A percentile compares a stretch with the other conserved stretches of the same genome.
These are phyloP conservation scores for Aspergillus felis DNA, from an alignment of 2,329 filamentous ascomycete species.

Conservation along the genomic window DNA sequence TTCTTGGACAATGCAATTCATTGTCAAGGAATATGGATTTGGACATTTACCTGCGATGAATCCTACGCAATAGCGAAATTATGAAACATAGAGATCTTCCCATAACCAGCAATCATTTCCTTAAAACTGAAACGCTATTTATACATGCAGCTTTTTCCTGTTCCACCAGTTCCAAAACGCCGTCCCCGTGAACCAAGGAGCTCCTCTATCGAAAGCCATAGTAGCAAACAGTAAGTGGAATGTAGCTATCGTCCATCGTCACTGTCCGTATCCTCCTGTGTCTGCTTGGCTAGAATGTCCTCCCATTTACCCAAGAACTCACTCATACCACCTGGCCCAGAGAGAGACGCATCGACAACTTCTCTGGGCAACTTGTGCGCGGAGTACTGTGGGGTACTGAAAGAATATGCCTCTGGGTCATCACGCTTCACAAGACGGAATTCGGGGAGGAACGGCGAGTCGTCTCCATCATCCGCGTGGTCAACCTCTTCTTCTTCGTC, in stretches of 20 bases:
- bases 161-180: neutral
- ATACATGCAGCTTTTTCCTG: neutral
- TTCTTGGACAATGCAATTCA: neutral
- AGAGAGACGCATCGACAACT: conserved; percentile 67
- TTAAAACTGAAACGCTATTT: neutral
- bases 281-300: conserved; percentile 48
- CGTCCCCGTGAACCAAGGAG: neutral
- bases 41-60: neutral
- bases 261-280: conserved; percentile 36
- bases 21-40: neutral
- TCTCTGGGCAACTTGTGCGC: conserved; percentile 94
- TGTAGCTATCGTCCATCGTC: conserved; percentile 25
- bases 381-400: conserved; percentile 81
- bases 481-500: conserved; percentile 37
- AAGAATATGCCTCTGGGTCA: conserved; percentile 84
- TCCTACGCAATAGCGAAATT: neutral
- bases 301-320: conserved; percentile 78
- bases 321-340: conserved; percentile 69
- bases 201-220: neutral
- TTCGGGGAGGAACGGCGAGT: conserved; percentile 62
- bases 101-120: neutral
- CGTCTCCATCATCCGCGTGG: conserved; percentile 48
- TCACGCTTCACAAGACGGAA: conserved; percentile 77
- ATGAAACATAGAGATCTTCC: neutral
- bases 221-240: neutral